Conservation (phyloP, 495 filamentous ascomycete genomes). For the Annulohypoxylon moriforme region DNA sequence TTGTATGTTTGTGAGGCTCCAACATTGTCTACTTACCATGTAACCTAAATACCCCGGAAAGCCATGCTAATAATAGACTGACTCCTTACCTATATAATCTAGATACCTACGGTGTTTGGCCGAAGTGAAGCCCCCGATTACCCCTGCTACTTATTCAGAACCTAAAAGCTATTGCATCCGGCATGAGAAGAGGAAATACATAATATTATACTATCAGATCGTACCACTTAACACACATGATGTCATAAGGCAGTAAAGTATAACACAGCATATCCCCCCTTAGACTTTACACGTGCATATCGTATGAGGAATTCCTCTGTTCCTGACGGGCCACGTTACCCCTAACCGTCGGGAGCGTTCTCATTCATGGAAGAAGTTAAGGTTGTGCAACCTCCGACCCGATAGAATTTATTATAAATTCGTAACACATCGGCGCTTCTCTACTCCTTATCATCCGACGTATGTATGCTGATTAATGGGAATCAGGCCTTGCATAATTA, state of each 20-base stretch:
- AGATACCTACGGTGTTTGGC: neutral
- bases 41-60: neutral
- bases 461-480: too few relatives aligned
- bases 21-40: neutral
- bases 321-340: neutral
- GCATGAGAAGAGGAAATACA: too few relatives aligned
- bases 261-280: neutral
- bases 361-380: neutral
- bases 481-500: too few relatives aligned
- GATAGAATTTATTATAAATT: neutral
- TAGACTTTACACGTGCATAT: neutral
- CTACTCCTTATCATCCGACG: neutral
- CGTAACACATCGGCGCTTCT: neutral
- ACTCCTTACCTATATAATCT: neutral
- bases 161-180: too few relatives aligned
- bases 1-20: neutral
- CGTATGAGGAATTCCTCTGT: neutral
- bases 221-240: neutral
- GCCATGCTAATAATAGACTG: neutral
- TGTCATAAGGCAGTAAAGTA: neutral
- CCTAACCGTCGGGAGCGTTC: neutral
- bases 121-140: neutral
- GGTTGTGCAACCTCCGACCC: neutral
- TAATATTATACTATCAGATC: neutral
- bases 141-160: neutral